Percentiles rank a stretch among this genome's conserved stretches.
Evolutionary conservation across 352 stramenopile species (phyloP).

Genomic region (Phytophthora sansomeana): DNA sequence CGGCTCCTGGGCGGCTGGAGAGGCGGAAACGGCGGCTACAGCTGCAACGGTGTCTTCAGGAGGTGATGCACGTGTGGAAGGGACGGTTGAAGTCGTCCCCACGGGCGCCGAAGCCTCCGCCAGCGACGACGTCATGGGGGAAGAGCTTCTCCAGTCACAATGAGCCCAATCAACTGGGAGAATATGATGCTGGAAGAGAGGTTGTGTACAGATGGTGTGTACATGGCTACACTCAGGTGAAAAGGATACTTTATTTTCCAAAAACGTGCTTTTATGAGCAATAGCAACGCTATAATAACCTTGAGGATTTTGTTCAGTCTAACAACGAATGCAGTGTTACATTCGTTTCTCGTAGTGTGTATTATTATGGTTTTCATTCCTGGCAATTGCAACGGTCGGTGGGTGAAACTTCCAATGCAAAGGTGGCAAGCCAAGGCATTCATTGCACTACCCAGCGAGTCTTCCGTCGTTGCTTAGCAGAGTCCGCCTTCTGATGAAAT

Average conservation of each 20-base stretch:
- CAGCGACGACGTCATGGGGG: slow-evolving; percentile 1
- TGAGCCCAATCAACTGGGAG: not conserved
- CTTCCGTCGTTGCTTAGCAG: slow-evolving; percentile 4
- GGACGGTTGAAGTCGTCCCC: not conserved
- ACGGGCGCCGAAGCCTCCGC: slow-evolving; percentile 6
- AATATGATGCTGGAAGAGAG: slow-evolving; percentile 4
- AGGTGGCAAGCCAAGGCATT: not conserved
- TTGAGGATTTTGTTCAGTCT: not conserved
- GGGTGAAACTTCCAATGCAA: slow-evolving; percentile 17
- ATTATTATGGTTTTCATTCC: slow-evolving; percentile 28
- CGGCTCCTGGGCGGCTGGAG: not conserved
- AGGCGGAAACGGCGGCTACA: not conserved
- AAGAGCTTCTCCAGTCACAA: slow-evolving; percentile 1
- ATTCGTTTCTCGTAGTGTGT: slow-evolving; percentile 14
- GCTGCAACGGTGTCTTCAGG: not conserved
- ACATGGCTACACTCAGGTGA: not conserved
- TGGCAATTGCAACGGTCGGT: slow-evolving; percentile 6
- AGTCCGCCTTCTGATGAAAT: slow-evolving; percentile 21
- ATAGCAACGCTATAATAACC: too few species aligned
- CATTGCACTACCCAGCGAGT: not conserved
- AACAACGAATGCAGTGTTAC: too few species aligned
- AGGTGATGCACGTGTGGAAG: not conserved
- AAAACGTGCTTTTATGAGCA: too few species aligned
- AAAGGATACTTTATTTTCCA: too few species aligned
- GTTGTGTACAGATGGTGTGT: not conserved